phyloP scores from a whole-genome alignment of 768 basidiomycete species.

The Kwoniella mangroviensis region DNA sequence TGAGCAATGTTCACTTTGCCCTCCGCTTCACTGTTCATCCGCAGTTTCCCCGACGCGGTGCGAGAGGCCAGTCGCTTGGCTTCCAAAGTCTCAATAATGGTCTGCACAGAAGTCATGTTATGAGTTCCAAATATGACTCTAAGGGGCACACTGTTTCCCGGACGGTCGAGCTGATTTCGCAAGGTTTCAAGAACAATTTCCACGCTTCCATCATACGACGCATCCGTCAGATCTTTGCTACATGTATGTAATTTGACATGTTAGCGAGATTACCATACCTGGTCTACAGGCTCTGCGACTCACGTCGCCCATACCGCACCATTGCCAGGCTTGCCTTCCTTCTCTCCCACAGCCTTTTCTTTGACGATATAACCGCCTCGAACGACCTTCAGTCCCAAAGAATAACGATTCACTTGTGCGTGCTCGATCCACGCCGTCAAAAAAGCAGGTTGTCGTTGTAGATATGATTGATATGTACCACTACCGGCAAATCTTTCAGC shows the following conservation, averaged over 20 bases:
- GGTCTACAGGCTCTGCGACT: neutral
- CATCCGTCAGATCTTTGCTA: slow-evolving; percentile 64
- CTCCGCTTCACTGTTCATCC: neutral
- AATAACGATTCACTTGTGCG: slow-evolving; percentile 68
- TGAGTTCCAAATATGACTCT: slow-evolving; percentile 83
- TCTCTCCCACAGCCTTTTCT: slow-evolving; percentile 59
- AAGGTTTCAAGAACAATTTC: slow-evolving; percentile 56
- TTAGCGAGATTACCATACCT: neutral
- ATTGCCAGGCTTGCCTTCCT: slow-evolving; percentile 29
- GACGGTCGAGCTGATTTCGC: slow-evolving; percentile 57
- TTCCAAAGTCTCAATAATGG: slow-evolving; percentile 2
- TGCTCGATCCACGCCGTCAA: slow-evolving; percentile 68
- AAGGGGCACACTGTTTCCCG: slow-evolving; percentile 53
- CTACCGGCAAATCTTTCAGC: slow-evolving; percentile 58
- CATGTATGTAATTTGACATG: neutral
- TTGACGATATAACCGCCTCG: slow-evolving; percentile 84
- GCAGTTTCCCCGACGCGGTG: neutral
- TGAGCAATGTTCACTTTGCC: slow-evolving; percentile 11
- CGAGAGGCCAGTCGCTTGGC: slow-evolving; percentile 4
- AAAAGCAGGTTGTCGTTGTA: slow-evolving; percentile 71
- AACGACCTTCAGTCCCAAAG: slow-evolving; percentile 85
- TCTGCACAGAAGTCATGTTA: slow-evolving; percentile 60
- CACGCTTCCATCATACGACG: slow-evolving; percentile 68
- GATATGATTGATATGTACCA: slow-evolving; percentile 83
- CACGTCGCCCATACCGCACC: slow-evolving; percentile 36